Percentiles rank a stretch among this genome's conserved stretches.
These are phyloP conservation scores for Saussurea involucrata DNA, from an alignment of 129 eudicot genomes.

Conservation along the genomic window DNA sequence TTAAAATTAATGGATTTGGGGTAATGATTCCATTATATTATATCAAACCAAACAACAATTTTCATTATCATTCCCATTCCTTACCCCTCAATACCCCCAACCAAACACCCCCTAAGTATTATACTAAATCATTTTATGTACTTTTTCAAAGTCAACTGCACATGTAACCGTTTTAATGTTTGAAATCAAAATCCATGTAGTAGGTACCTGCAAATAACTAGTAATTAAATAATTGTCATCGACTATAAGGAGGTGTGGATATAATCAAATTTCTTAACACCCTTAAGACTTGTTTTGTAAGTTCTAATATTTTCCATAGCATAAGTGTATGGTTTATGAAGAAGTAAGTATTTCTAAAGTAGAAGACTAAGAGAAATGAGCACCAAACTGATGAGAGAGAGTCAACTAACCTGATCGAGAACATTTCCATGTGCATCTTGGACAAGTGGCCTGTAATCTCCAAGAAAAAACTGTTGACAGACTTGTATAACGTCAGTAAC, in stretches of 20 bases:
- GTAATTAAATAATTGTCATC: background rate
- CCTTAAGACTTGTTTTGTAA: background rate
- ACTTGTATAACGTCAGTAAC: slow-evolving; percentile 20
- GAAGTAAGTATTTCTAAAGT: background rate
- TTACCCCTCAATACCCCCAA: no score
- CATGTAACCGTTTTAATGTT: background rate
- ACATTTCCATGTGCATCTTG: slow-evolving; percentile 91
- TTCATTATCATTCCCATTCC: no score
- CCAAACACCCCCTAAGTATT: no score
- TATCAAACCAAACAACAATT: no score
- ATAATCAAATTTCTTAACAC: background rate
- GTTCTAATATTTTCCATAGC: background rate
- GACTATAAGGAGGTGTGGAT: background rate
- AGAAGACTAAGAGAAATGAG: background rate
- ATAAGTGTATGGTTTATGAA: background rate
- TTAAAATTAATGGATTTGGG: no score
- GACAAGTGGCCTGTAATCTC: slow-evolving; percentile 94
- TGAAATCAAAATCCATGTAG: background rate
- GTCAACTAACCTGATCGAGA: slow-evolving; percentile 77
- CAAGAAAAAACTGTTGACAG: slow-evolving; percentile 79
- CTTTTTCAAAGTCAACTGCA: background rate
- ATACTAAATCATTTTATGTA: background rate
- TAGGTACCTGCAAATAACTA: background rate
- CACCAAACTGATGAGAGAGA: background rate
- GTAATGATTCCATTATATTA: no score